A percentile compares a stretch with the other conserved stretches of the same genome.
These are phyloP conservation scores for Hyphodiscus hymeniophilus DNA, from an alignment of 495 filamentous ascomycete genomes.

Conservation along the genomic window DNA sequence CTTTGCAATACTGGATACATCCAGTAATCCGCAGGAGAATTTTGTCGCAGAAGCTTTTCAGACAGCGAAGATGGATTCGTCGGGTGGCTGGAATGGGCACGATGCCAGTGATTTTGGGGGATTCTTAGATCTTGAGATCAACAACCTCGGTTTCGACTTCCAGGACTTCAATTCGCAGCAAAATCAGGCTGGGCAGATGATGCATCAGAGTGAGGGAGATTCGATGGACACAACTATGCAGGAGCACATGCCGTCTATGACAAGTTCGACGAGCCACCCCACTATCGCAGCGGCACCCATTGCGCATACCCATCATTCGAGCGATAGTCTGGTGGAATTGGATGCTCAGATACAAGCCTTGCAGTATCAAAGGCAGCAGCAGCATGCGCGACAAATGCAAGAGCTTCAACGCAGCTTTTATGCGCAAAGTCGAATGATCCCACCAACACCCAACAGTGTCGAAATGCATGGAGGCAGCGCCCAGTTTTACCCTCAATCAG, in stretches of 20 bases:
- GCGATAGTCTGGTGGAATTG: conserved; percentile 39
- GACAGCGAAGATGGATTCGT: conserved; percentile 24
- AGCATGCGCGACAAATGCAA: conserved; percentile 36
- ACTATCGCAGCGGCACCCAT: conserved; percentile 28
- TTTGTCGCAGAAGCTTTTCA: too few species aligned
- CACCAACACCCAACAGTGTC: conserved; percentile 88
- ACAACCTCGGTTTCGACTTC: conserved; percentile 42
- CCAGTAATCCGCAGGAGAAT: too few species aligned
- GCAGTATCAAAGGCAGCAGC: conserved; percentile 49
- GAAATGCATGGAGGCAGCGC: conserved; percentile 68
- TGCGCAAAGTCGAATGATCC: conserved; percentile 59
- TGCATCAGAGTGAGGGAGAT: conserved; percentile 28
- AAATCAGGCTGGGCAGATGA: conserved; percentile 9
- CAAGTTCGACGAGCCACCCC: conserved; percentile 31
- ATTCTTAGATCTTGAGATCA: conserved; percentile 46
- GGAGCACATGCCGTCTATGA: conserved; percentile 39
- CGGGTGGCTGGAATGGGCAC: conserved; percentile 38
- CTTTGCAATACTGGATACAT: too few species aligned
- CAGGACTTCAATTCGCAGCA: conserved; percentile 27
- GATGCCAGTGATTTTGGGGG: conserved; percentile 47
- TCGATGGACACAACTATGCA: conserved; percentile 39
- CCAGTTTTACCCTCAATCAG: conserved; percentile 50
- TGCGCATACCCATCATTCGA: conserved; percentile 25
- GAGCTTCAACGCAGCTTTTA: conserved; percentile 46
- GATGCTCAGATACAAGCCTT: conserved; percentile 56